Evolutionary conservation across 192 early-diverging fungal genomes (phyloP).

Genomic region (Gamsiella multidivaricata): DNA sequence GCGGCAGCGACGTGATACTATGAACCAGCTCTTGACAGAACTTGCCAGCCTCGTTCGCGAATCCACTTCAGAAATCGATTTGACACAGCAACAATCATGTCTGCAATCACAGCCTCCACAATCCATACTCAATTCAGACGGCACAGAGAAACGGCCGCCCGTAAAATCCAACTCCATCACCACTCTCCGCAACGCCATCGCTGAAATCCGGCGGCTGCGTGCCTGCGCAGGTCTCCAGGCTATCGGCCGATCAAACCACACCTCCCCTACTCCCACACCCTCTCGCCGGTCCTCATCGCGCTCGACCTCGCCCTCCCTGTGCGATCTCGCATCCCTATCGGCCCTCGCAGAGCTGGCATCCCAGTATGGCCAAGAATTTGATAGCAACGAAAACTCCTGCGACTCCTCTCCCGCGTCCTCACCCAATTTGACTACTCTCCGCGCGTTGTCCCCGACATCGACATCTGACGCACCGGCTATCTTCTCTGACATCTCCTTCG

Average conservation of each 20-base stretch:
- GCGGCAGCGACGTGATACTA: conserved; percentile 47
- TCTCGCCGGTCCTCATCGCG: neutral
- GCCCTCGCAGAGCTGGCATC: conserved; percentile 17
- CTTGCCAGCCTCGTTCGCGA: conserved; percentile 38
- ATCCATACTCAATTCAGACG: neutral
- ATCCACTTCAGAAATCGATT: conserved; percentile 19
- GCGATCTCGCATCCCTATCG: conserved; percentile 2
- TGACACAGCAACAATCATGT: neutral
- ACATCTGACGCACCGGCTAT: neutral
- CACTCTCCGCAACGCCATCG: conserved; percentile 36
- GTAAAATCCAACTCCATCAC: conserved; percentile 51
- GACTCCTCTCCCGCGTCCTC: conserved; percentile 21
- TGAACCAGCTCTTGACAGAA: conserved; percentile 49
- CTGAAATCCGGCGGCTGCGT: conserved; percentile 35
- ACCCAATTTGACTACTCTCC: neutral
- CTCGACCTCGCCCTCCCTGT: neutral
- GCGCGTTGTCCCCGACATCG: neutral
- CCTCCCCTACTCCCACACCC: neutral
- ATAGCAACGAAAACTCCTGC: neutral
- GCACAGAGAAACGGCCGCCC: conserved; percentile 19
- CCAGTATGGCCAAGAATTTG: neutral
- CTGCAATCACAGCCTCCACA: neutral
- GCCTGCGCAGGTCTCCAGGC: conserved; percentile 8
- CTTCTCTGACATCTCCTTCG: neutral
- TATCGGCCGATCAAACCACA: neutral